Base-by-base conservation (phyloP, 805 yeast genomes). In the Metschnikowia similis region DNA sequence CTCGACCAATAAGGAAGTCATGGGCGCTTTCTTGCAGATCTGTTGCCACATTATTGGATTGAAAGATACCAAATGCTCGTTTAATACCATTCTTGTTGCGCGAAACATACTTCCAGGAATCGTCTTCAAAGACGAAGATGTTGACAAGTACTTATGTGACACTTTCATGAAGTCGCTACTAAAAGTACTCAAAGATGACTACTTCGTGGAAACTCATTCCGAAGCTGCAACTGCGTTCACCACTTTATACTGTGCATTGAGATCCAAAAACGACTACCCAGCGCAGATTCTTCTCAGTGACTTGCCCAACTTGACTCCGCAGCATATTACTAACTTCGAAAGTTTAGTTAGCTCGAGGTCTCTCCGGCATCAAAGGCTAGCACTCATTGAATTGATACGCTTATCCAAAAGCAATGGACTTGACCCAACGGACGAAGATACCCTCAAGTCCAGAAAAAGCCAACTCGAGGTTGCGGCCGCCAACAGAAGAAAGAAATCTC, bases 171-270 rank as follows among this genome's bases (percentile, higher is more conserved):
- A 86, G 56, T 75, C 94, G 0, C 74, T 92, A 48, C 61, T 89
- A 14, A 74, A 76, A 34, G 82, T 92, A 4, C 70, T 92, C 45
- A 72, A 79, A 44, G 94, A 88, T 59, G 85, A 82, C 49, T 84
- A 87, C 53, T 89, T 87, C 65, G 81, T 80, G 41, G 99, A 92
- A 60, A 87, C 94, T 0, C 96, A 91, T 56, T 80, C 85, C 14
- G 99, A 92, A 64, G 96, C 95, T 0, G 91, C 95, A n/a, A 84
- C 87, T 50, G 87, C 95, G 1, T 77, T 92, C 51, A 86, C 96
- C 0, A 81, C 86, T 2, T 70, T 92, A 42, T 91, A 89, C 64
- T 79, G 89, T 60, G 82, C 86, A 8, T 73, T 89, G 58, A 75
- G 92, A 47, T 74, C 83, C 35, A 84, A 85, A 63, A 82, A 85